A percentile compares a stretch with the other conserved stretches of the same genome.
Evolutionary conservation across 75 land plant genomes (phyloP).

Genomic region (Chamaecyparis obtusa): DNA sequence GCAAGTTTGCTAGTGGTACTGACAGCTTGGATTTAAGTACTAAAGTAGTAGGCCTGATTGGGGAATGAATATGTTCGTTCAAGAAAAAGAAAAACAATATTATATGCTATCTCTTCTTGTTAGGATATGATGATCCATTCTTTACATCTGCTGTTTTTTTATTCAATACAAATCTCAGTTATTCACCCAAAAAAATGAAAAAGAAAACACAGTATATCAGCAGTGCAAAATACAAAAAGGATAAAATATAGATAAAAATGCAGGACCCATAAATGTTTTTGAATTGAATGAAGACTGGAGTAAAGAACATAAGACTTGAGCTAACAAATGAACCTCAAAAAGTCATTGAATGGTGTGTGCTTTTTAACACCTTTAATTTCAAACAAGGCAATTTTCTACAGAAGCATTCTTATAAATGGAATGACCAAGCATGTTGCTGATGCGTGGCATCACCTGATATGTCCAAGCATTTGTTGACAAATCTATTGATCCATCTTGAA

Average conservation of each 20-base stretch:
- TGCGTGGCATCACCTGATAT: no score
- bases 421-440: not conserved
- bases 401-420: not conserved
- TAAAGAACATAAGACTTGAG: not conserved
- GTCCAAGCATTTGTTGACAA: slow-evolving; percentile 61
- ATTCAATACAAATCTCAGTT: not conserved
- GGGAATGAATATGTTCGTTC: not conserved
- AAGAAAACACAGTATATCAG: no score
- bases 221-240: no score
- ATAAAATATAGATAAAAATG: no score
- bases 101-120: not conserved
- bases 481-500: slow-evolving; percentile 57
- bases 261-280: no score
- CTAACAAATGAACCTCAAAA: not conserved
- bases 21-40: not conserved
- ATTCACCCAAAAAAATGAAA: not conserved
- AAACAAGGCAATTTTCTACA: not conserved
- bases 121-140: not conserved
- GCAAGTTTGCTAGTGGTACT: not conserved
- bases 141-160: not conserved
- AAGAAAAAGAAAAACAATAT: not conserved
- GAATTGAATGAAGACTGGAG: no score
- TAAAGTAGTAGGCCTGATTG: not conserved
- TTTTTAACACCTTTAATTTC: not conserved
- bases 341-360: not conserved